Evolutionary conservation across 768 basidiomycete species (phyloP).

Genomic region (Cyclocybe aegerita): DNA sequence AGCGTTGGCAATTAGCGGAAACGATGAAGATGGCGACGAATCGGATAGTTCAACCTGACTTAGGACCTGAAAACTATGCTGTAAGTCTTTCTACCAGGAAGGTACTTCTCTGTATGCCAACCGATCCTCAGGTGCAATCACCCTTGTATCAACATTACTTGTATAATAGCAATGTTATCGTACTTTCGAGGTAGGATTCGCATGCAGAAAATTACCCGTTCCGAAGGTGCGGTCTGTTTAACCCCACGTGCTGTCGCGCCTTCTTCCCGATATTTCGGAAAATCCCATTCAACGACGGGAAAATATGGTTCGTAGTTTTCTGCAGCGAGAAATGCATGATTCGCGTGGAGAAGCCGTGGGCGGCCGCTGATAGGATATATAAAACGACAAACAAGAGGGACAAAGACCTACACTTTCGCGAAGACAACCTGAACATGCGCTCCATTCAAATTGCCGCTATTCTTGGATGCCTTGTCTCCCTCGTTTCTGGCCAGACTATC

Average conservation of each 20-base stretch:
- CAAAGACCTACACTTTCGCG: not conserved
- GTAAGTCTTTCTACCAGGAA: no score
- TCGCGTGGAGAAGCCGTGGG: no score
- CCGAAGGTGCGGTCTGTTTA: not conserved
- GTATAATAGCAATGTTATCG: no score
- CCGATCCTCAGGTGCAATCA: not conserved
- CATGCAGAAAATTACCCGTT: not conserved
- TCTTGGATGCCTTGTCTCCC: not conserved
- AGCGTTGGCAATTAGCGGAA: conserved; percentile 33
- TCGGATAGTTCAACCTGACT: conserved; percentile 5
- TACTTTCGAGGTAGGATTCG: no score
- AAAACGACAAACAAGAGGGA: not conserved
- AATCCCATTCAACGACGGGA: not conserved
- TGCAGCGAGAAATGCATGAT: no score
- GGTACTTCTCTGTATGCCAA: no score
- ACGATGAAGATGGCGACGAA: conserved; percentile 19
- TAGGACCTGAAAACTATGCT: no score
- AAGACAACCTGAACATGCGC: not conserved
- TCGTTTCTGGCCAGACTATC: conserved; percentile 7
- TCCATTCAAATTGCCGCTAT: not conserved
- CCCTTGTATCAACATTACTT: no score
- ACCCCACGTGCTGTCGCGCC: not conserved
- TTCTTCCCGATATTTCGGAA: conserved; percentile 7
- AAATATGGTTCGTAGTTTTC: not conserved
- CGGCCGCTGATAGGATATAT: no score